Evolutionary conservation across 2,329 filamentous ascomycete genomes (phyloP).

Genomic region (Trichophyton benhamiae): DNA sequence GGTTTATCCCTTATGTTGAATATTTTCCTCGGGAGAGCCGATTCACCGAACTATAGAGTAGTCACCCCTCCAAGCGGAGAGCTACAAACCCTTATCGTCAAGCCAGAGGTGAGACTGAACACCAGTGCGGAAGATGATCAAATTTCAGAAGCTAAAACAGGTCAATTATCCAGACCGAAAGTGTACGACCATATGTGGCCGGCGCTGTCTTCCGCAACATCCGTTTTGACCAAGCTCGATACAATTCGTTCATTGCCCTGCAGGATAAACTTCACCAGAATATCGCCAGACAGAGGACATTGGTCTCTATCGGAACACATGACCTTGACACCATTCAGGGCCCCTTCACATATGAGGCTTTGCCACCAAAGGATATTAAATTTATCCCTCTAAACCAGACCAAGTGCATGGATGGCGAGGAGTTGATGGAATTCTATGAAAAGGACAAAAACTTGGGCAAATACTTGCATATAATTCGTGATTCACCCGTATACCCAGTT

Average conservation of each 20-base stretch:
- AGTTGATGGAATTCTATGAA: conserved; percentile 93
- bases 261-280: conserved; percentile 99
- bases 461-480: conserved; percentile 87
- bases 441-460: conserved; percentile 83
- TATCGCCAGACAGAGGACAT: conserved; percentile 76
- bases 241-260: conserved; percentile 93
- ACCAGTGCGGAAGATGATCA: not conserved
- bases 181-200: conserved; percentile 77
- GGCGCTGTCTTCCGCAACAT: conserved; percentile 81
- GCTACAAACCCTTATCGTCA: conserved; percentile 68
- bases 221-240: conserved; percentile 79
- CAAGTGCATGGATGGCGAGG: conserved; percentile 71
- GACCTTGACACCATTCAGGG: conserved; percentile 87
- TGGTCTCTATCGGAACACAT: conserved; percentile 96
- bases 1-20: conserved; percentile 92
- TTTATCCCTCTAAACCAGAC: conserved; percentile 87
- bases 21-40: conserved; percentile 69
- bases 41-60: conserved; percentile 68
- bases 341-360: conserved; percentile 92
- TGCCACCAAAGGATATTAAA: conserved; percentile 79
- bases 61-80: conserved; percentile 59
- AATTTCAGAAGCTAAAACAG: conserved; percentile 5
- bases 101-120: conserved; percentile 43
- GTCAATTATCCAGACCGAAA: conserved; percentile 44
- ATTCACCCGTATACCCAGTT: conserved; percentile 87